Percentiles rank a stretch among this genome's conserved stretches.
phyloP scores from a whole-genome alignment of 2,329 filamentous ascomycete species.

The Fusarium bulbicola region DNA sequence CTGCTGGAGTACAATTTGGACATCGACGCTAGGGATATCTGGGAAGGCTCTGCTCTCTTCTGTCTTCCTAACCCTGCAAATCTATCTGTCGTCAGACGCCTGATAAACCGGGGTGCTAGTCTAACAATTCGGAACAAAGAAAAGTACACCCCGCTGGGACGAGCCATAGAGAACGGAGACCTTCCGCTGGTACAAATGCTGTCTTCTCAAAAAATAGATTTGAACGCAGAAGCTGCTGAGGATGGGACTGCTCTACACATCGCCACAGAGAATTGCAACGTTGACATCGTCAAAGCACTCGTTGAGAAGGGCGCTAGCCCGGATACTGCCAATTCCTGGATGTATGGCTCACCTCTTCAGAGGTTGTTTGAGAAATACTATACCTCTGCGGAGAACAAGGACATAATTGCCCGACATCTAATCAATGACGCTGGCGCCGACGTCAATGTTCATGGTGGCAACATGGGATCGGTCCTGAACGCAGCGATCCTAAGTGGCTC shows the following conservation, averaged over 20 bases:
- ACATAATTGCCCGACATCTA: background rate
- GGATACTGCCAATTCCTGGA: fast-evolving
- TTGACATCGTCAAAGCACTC: background rate
- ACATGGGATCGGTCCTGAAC: background rate
- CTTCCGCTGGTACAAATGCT: fast-evolving
- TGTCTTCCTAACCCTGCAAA: background rate
- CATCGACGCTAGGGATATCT: fast-evolving
- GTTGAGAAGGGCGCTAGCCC: background rate
- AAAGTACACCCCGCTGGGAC: background rate
- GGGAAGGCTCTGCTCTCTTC: background rate
- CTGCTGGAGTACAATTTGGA: background rate
- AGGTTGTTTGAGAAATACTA: background rate
- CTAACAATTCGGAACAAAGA: background rate
- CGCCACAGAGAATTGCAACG: background rate
- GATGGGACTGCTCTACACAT: background rate
- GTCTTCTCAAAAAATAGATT: background rate
- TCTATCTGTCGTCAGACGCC: background rate
- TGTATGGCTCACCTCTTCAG: background rate
- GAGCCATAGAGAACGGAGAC: background rate
- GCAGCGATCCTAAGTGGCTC: background rate
- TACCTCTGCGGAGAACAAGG: background rate
- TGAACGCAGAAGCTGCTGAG: background rate
- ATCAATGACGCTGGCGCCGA: background rate
- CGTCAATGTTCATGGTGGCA: background rate
- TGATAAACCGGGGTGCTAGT: background rate